phyloP scores from a whole-genome alignment of 1,139 yeast species.

The Lipomyces yarrowii region DNA sequence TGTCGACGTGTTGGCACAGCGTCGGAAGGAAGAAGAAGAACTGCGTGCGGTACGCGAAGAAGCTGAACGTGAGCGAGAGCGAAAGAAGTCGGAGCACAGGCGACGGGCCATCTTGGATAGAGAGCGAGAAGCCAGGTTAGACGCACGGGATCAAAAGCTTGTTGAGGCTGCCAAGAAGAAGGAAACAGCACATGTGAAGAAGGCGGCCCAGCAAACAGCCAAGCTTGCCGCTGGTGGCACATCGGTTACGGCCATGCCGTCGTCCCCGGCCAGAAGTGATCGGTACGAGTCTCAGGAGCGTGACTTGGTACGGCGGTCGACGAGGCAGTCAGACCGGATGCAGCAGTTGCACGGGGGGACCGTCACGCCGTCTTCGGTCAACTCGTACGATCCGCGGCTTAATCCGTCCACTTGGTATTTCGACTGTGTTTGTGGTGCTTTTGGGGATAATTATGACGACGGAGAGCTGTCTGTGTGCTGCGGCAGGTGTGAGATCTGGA shows the following conservation, averaged over 20 bases:
- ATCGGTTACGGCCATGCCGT: background rate
- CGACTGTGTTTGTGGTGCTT: slow-evolving; percentile 48
- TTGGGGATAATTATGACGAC: slow-evolving; percentile 48
- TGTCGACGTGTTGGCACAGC: slow-evolving; percentile 24
- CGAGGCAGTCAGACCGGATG: slow-evolving; percentile 22
- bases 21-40: slow-evolving; percentile 30
- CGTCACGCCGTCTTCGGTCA: slow-evolving; percentile 9
- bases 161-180: slow-evolving; percentile 12
- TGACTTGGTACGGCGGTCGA: slow-evolving; percentile 19
- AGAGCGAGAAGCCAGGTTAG: slow-evolving; percentile 26
- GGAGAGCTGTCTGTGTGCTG: slow-evolving; percentile 46
- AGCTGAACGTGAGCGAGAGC: slow-evolving; percentile 19
- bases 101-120: slow-evolving; percentile 14
- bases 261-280: slow-evolving; percentile 16
- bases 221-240: slow-evolving; percentile 1
- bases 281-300: slow-evolving; percentile 15
- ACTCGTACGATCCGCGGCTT: slow-evolving; percentile 15
- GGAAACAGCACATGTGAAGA: slow-evolving; percentile 14
- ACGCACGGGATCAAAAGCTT: slow-evolving; percentile 17
- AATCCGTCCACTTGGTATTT: slow-evolving; percentile 43
- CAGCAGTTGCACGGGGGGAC: slow-evolving; percentile 6
- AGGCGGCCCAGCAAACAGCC: slow-evolving; percentile 14
- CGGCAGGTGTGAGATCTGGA: slow-evolving; percentile 48
- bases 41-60: slow-evolving; percentile 18
- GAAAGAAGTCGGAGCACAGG: slow-evolving; percentile 23